Conservation (phyloP, 768 basidiomycete genomes). For the Dendrothele bispora region DNA sequence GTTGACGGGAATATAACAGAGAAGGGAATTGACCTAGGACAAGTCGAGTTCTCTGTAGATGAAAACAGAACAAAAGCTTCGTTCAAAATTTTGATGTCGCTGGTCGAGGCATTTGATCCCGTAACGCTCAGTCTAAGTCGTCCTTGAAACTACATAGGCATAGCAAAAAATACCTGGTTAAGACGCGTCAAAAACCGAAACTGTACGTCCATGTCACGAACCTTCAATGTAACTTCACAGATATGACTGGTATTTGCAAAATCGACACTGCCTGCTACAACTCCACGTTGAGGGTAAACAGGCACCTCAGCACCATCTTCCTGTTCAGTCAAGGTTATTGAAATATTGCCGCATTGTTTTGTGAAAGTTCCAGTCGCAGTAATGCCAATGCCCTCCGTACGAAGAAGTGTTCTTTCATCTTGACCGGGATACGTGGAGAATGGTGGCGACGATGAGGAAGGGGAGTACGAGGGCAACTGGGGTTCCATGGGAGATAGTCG, state of each 20-base stretch:
- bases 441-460: too few relatives aligned
- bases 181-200: background rate
- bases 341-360: conserved; percentile 1
- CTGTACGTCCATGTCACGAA: background rate
- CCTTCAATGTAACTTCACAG: conserved; percentile 1
- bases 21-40: conserved; percentile 2
- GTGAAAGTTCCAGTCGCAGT: conserved; percentile 8
- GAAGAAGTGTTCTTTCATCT: too few relatives aligned
- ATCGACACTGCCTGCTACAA: conserved; percentile 1
- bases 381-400: too few relatives aligned
- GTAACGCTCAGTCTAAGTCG: conserved; percentile 2
- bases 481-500: too few relatives aligned
- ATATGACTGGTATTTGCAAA: conserved; percentile 1
- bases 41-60: background rate
- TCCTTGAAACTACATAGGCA: conserved; percentile 2
- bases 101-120: background rate
- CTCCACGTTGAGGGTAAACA: conserved; percentile 1
- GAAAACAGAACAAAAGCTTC: conserved; percentile 4
- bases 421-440: too few relatives aligned
- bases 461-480: too few relatives aligned
- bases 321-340: conserved; percentile 2
- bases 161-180: background rate
- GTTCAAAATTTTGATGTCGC: conserved; percentile 1
- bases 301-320: conserved; percentile 3
- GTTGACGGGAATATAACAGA: conserved; percentile 4